A percentile compares a stretch with the other conserved stretches of the same genome.
Evolutionary conservation across 1,284 basidiomycete genomes (phyloP).

Genomic region (Volvariella volvacea): DNA sequence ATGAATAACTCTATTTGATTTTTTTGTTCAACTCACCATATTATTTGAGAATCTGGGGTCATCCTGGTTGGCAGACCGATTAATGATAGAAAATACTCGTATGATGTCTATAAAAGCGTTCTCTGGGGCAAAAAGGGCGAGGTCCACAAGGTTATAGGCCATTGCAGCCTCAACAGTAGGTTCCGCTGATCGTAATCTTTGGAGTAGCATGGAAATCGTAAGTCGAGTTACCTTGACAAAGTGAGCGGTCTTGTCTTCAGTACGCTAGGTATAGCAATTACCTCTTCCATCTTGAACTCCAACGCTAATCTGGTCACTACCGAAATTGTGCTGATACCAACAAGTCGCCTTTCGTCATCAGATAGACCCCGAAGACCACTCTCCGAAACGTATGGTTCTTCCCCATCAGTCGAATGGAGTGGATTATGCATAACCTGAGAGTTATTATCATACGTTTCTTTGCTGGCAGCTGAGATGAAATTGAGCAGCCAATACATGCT

Average conservation of each 20-base stretch:
- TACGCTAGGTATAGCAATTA: slow-evolving; percentile 23
- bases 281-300: slow-evolving; percentile 79
- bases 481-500: slow-evolving; percentile 96
- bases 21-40: slow-evolving; percentile 47
- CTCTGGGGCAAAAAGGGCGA: slow-evolving; percentile 77
- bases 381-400: slow-evolving; percentile 47
- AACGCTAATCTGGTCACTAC: slow-evolving; percentile 81
- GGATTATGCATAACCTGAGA: slow-evolving; percentile 33
- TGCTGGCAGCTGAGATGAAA: slow-evolving; percentile 77
- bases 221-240: slow-evolving; percentile 68
- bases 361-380: slow-evolving; percentile 58
- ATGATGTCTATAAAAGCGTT: slow-evolving; percentile 83
- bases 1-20: slow-evolving; percentile 6
- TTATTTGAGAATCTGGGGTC: slow-evolving; percentile 83
- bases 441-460: slow-evolving; percentile 56
- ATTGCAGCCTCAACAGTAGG: slow-evolving; percentile 87
- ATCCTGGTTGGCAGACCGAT: slow-evolving; percentile 77
- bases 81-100: slow-evolving; percentile 80
- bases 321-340: slow-evolving; percentile 87
- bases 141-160: slow-evolving; percentile 85
- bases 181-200: slow-evolving; percentile 80
- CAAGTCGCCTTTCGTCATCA: slow-evolving; percentile 80
- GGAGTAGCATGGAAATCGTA: slow-evolving; percentile 89
- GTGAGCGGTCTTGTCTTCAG: not conserved
- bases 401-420: slow-evolving; percentile 36